These are phyloP conservation scores for Trametes cingulata DNA, from an alignment of 768 basidiomycete species.

Conservation along the genomic window DNA sequence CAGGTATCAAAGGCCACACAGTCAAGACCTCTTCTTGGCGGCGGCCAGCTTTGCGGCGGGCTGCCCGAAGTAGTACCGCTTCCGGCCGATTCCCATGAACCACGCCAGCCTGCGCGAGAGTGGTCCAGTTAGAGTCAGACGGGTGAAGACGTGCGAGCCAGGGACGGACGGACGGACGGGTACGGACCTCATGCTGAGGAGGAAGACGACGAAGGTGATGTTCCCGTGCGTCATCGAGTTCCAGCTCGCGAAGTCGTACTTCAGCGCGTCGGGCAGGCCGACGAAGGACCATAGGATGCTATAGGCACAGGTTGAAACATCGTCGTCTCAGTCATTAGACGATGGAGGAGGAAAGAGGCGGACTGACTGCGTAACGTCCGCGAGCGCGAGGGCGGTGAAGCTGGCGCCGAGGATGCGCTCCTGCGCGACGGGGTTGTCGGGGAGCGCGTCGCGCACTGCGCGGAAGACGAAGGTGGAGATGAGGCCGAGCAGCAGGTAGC, in stretches of 20 bases:
- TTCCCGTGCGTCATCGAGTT: slow-evolving; percentile 79
- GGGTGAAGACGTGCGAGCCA: background rate
- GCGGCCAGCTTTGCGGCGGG: background rate
- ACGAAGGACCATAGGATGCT: slow-evolving; percentile 61
- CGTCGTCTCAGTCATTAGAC: background rate
- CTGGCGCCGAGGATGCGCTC: slow-evolving; percentile 68
- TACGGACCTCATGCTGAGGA: slow-evolving; percentile 57
- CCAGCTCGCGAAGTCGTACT: slow-evolving; percentile 55
- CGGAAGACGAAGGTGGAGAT: slow-evolving; percentile 69
- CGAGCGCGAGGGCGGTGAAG: slow-evolving; percentile 63
- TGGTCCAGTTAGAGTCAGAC: background rate
- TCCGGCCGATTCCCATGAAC: slow-evolving; percentile 41
- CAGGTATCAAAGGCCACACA: too few species aligned
- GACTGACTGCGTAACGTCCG: slow-evolving; percentile 68
- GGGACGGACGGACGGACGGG: background rate
- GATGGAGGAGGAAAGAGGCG: background rate
- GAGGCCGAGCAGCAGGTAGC: slow-evolving; percentile 63
- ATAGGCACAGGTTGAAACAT: background rate
- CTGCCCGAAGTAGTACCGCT: slow-evolving; percentile 30
- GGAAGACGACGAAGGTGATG: slow-evolving; percentile 59
- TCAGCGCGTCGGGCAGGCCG: slow-evolving; percentile 57
- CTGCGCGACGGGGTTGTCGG: slow-evolving; percentile 57
- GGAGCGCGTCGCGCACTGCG: slow-evolving; percentile 60
- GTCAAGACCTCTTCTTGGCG: background rate
- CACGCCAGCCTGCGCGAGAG: slow-evolving; percentile 35